These are phyloP conservation scores for Scedosporium aurantiacum DNA, from an alignment of 2,329 filamentous ascomycete species.

Conservation along the genomic window DNA sequence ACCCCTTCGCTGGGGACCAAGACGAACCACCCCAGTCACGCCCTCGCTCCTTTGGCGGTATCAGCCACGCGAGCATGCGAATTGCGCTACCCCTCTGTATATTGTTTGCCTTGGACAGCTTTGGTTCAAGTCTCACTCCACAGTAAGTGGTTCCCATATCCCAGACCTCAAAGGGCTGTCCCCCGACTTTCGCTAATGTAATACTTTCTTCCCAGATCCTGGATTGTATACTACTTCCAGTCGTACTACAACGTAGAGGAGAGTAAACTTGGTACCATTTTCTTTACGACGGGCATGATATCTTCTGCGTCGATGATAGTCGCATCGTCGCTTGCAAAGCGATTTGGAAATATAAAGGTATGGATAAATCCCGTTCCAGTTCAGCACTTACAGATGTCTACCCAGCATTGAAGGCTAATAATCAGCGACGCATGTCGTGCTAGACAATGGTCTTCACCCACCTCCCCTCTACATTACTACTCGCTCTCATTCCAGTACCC, in stretches of 20 bases:
- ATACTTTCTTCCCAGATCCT: slow-evolving; percentile 29
- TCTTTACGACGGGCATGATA: slow-evolving; percentile 42
- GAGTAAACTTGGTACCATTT: slow-evolving; percentile 40
- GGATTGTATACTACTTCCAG: slow-evolving; percentile 48
- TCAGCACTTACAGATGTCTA: neutral
- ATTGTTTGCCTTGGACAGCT: slow-evolving; percentile 57
- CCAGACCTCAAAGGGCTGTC: slow-evolving; percentile 26
- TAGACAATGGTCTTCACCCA: slow-evolving; percentile 68
- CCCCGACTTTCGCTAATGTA: too few species aligned
- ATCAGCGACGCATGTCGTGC: neutral
- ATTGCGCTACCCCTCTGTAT: slow-evolving; percentile 52
- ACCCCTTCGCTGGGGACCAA: neutral
- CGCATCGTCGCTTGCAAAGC: slow-evolving; percentile 41
- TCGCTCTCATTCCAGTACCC: slow-evolving; percentile 51
- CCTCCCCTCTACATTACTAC: slow-evolving; percentile 55
- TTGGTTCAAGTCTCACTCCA: slow-evolving; percentile 60
- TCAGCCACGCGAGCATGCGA: slow-evolving; percentile 42
- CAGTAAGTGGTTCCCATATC: slow-evolving; percentile 28
- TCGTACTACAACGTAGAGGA: slow-evolving; percentile 35
- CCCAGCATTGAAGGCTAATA: too few species aligned
- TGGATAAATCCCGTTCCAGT: slow-evolving; percentile 19
- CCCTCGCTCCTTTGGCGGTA: slow-evolving; percentile 18
- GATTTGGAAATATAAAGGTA: slow-evolving; percentile 53
- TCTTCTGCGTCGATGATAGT: slow-evolving; percentile 39
- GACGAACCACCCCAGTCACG: slow-evolving; percentile 29